Conservation (phyloP, 768 basidiomycete genomes). For the Boletus vermiculosoides region DNA sequence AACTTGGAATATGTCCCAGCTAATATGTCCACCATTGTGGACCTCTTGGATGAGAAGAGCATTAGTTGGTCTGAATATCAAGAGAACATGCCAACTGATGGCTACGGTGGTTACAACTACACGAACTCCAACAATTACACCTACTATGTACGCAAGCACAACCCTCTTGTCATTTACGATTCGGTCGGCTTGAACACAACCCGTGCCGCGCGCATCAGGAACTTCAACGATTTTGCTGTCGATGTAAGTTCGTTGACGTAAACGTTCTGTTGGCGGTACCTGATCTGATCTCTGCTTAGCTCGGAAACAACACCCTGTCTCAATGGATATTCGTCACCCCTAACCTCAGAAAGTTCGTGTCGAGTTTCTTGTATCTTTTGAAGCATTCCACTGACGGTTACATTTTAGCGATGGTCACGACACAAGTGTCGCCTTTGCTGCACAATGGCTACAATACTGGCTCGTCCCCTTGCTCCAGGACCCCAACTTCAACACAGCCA, state of each 20-base stretch:
- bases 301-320: conserved; percentile 43
- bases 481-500: conserved; percentile 50
- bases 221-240: conserved; percentile 60
- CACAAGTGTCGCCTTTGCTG: conserved; percentile 48
- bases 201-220: conserved; percentile 46
- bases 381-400: background rate
- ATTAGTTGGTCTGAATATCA: conserved; percentile 63
- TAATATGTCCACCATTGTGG: conserved; percentile 57
- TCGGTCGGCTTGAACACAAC: conserved; percentile 42
- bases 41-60: conserved; percentile 54
- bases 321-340: conserved; percentile 64
- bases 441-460: conserved; percentile 48
- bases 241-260: conserved; percentile 35
- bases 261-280: no score
- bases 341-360: conserved; percentile 39
- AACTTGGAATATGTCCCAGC: conserved; percentile 32
- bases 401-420: conserved; percentile 55
- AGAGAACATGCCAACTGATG: conserved; percentile 54
- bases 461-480: conserved; percentile 50
- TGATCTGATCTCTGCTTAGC: conserved; percentile 4
- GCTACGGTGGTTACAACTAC: conserved; percentile 42
- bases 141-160: conserved; percentile 56
- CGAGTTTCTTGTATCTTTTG: background rate
- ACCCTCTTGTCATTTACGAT: conserved; percentile 50
- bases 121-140: conserved; percentile 34